Base-by-base conservation (phyloP, 202 grass and related monocot species). In the Miscanthus sacchariflorus region DNA sequence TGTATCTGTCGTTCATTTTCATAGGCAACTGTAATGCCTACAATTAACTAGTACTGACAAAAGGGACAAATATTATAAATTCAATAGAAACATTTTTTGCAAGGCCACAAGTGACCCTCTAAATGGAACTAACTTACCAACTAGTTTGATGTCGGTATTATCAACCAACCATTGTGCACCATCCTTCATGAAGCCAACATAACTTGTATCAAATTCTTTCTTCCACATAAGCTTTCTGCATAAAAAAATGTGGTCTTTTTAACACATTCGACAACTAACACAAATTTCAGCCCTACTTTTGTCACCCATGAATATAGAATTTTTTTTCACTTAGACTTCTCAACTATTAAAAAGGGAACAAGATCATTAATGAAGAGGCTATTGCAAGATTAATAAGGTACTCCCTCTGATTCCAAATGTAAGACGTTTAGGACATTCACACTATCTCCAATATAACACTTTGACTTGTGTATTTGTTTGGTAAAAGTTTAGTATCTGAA, bases 151-250 rank as follows among this genome's bases (percentile, higher is more conserved):
- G 74, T 88, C 76, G 13, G 90, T 94, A 46, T 94, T 94, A 85
- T 91, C 89, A 24, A 94, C 77, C 39, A 94, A 81, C 92, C 92
- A 94, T 56, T 92, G 92, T 45, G 92, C 92, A 90, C 92, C 92
- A 19, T 94, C 90, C 86, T 89, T 87, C 92, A 92, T 94, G 72
- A 94, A 94, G 68, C 92, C 89, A 56, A 94, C 87, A 70, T 90
- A 94, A 59, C 92, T 94, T 59, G 92, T 35, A 78, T 94, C 92
- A 67, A 94, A 94, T 72, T 94, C 84, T 81, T 91, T 94, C 87
- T 92, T 94, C 92, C 92, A 94, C 90, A 94, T 94, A 70, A 94
- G 81, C 83, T 91, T 84, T 87, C 90, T 92, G 74, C 49, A 78
- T 23, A 76, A 27, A 19, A 19, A 14, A 54, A 27, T 17, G 42